Base-by-base conservation (phyloP, 148 eudicot genomes). In the Spergularia marina region DNA sequence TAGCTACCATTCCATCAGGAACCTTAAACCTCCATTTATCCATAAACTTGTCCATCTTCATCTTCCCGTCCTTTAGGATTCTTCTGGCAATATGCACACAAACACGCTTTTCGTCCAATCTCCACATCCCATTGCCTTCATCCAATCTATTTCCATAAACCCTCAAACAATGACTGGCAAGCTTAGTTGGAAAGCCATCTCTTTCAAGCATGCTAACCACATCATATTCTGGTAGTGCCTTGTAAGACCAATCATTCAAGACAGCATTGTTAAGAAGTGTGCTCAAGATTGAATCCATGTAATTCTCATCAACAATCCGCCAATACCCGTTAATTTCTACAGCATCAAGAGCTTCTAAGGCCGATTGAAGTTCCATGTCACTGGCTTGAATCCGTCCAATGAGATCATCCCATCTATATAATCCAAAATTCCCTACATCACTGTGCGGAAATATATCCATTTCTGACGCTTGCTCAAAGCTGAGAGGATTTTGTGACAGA, bases 391-490 rank as follows among this genome's bases (percentile, higher is more conserved):
- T 77, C 78, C 47, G 81, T 60, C 86, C 87, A 77, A 79, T 76
- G 21, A 95, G 94, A 85, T 90, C 94, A 49, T 87, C 85, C 99
- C 99, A 95, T 81, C 74, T 83, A 77, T 90, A 91, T 65, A 88
- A 75, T 7, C 82, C 85, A 25, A 34, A 18, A 7, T 68, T 74
- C n/a, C 52, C 39, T 15, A 64, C 79, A 65, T 72, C 83, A 72
- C 61, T 70, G 40, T 53, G 80, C 39, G 82, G 76, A 18, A 64
- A 36, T 9, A 78, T 79, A 69, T 84, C 81, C 82, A 80, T 88
- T 74, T 77, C 84, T 67, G 84, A 77, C 25, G 68, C 70, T 53
- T 89, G 91, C 67, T 85, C 86, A 59, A 80, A 81, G 72, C 76
- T 82, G 79, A 87, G 89, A 69, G 90, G 96, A 54, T 88, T 88